Percentiles rank a stretch among this genome's conserved stretches.
These are phyloP conservation scores for Leishmania braziliensis DNA, from an alignment of 208 protist species.

Conservation along the genomic window DNA sequence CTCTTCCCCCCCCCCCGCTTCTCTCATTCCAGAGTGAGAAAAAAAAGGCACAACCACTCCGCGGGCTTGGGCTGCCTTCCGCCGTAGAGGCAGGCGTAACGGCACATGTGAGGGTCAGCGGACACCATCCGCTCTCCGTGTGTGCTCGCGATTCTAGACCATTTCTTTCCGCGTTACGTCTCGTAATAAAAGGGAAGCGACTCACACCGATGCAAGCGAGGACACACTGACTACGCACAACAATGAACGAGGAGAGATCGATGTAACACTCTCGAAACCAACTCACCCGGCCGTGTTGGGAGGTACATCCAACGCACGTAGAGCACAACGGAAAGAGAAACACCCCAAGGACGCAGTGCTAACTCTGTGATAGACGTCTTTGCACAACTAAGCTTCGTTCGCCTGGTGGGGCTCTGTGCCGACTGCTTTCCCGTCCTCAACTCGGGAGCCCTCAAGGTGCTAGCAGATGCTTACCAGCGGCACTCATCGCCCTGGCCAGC, in stretches of 20 bases:
- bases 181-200: not conserved
- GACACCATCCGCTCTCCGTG: not conserved
- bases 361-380: not conserved
- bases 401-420: not conserved
- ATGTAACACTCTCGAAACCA: not conserved
- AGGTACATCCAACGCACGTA: not conserved
- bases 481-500: slow-evolving; percentile 17
- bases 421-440: not conserved
- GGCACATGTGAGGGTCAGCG: not conserved
- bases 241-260: not conserved
- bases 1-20: not conserved
- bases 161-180: not conserved
- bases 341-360: not conserved
- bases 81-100: not conserved
- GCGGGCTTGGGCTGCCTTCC: not conserved
- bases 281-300: not conserved
- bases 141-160: not conserved
- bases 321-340: not conserved
- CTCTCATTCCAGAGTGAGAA: not conserved
- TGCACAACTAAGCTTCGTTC: not conserved
- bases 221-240: not conserved
- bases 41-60: not conserved
- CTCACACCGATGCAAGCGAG: not conserved
- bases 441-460: not conserved
- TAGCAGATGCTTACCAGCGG: slow-evolving; percentile 19